A percentile compares a stretch with the other conserved stretches of the same genome.
Evolutionary conservation across 352 stramenopile species (phyloP).

Genomic region (Globisporangium splendens): DNA sequence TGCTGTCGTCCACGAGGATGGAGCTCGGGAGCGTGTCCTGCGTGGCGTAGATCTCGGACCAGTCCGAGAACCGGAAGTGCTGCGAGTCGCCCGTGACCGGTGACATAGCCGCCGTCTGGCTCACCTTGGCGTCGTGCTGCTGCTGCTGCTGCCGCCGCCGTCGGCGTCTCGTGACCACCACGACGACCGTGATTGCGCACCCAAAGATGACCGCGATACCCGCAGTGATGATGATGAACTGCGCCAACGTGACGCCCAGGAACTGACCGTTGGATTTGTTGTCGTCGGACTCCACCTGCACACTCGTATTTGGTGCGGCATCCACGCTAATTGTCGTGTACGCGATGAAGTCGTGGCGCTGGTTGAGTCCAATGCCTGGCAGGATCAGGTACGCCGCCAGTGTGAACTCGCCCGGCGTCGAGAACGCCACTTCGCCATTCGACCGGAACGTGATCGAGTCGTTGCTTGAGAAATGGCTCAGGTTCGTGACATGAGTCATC

Average conservation of each 20-base stretch:
- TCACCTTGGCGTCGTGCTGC: constrained; percentile 7
- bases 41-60: constrained; percentile 40
- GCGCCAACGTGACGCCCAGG: constrained; percentile 18
- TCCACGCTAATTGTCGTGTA: constrained; percentile 16
- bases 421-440: constrained; percentile 22
- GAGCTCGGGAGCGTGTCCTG: constrained; percentile 32
- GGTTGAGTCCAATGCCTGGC: constrained; percentile 1
- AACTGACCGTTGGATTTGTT: neutral
- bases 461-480: constrained; percentile 9
- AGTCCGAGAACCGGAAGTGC: constrained; percentile 36
- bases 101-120: constrained; percentile 9
- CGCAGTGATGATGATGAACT: constrained; percentile 22
- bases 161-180: constrained; percentile 13
- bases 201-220: constrained; percentile 22
- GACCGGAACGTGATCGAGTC: constrained; percentile 19
- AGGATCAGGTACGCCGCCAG: constrained; percentile 37
- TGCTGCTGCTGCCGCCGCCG: constrained; percentile 6
- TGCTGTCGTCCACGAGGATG: constrained; percentile 34
- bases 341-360: constrained; percentile 33
- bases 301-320: neutral
- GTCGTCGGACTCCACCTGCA: constrained; percentile 1
- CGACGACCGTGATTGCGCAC: constrained; percentile 15
- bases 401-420: constrained; percentile 18
- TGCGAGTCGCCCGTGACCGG: constrained; percentile 20
- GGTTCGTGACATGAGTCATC: constrained; percentile 16